These are phyloP conservation scores for Pilaira anomala DNA, from an alignment of 192 early-diverging fungal genomes.

Conservation along the genomic window DNA sequence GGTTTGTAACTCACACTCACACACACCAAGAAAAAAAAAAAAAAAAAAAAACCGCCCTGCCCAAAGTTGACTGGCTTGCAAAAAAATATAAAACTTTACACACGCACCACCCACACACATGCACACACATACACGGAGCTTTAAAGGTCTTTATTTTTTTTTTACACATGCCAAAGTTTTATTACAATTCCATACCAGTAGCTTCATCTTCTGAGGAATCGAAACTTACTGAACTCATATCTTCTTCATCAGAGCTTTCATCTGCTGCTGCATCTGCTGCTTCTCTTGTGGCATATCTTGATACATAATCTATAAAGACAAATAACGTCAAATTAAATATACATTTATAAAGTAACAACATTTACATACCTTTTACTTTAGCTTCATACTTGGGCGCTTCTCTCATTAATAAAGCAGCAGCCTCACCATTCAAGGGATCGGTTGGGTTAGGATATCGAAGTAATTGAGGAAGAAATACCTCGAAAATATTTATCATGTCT, in stretches of 20 bases:
- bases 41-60: too few relatives aligned
- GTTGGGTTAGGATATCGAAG: slow-evolving; percentile 99
- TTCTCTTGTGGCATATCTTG: slow-evolving; percentile 79
- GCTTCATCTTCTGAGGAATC: slow-evolving; percentile 82
- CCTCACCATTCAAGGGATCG: slow-evolving; percentile 98
- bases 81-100: too few relatives aligned
- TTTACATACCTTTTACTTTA: slow-evolving; percentile 80
- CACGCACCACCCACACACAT: too few relatives aligned
- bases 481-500: slow-evolving; percentile 99
- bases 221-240: slow-evolving; percentile 79
- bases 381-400: slow-evolving; percentile 85
- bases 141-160: not conserved
- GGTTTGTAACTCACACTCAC: too few relatives aligned
- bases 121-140: too few relatives aligned
- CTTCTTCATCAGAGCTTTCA: slow-evolving; percentile 61
- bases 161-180: not conserved
- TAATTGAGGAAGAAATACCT: slow-evolving; percentile 96
- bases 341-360: not conserved
- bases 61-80: too few relatives aligned
- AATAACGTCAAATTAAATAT: too few relatives aligned
- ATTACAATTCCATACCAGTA: slow-evolving; percentile 75
- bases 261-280: slow-evolving; percentile 77
- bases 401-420: slow-evolving; percentile 95
- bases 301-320: slow-evolving; percentile 68
- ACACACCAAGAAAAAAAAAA: too few relatives aligned